Base-by-base conservation (phyloP, 192 early-diverging fungal genomes). In the Cladochytrium replicatum region DNA sequence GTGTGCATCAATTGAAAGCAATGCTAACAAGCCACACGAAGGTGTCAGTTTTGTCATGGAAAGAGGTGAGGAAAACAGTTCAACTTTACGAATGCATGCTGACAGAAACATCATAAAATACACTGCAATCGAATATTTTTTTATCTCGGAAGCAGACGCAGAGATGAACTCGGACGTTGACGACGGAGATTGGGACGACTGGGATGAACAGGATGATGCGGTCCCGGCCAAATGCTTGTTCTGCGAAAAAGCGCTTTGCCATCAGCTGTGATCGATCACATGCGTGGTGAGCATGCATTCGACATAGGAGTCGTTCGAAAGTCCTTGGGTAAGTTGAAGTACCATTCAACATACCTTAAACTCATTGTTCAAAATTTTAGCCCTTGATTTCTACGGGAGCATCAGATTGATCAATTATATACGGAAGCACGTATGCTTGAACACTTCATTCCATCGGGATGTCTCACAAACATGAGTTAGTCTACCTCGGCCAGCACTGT, bases 171-270 rank as follows among this genome's bases (percentile, higher is more conserved):
- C n/a, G n/a, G n/a, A n/a, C n/a, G n/a, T n/a, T n/a, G n/a, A n/a
- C n/a, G n/a, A n/a, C n/a, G 39, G 25, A 48, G 47, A 48, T 24
- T 67, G 64, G 64, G 54, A 57, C 32, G 61, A 67, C 29, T 67
- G 64, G 64, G 61, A 61, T 13, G 60, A 58, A 13, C 54, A 66
- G 22, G 61, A 65, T 15, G 60, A 58, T 8, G 59, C 27, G n/a
- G 59, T 25, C 13, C 42, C 48, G 13, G 39, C 50, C 22, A 13
- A 43, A 3, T 67, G 64, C 30, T 52, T 50, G 11, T 64, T 67
- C 34, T 67, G 64, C 37, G 28, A 39, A 3, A 17, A 17, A 32
- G 9, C 6, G 30, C 49, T 27, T 4, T 38, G 11, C 54, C 61
- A 6, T 32, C 52, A 4, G 42, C 3, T 4, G 32, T 47, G 19